A percentile compares a stretch with the other conserved stretches of the same genome.
Conservation (phyloP, 441 rosid species). For the Gossypium gossypioides region DNA sequence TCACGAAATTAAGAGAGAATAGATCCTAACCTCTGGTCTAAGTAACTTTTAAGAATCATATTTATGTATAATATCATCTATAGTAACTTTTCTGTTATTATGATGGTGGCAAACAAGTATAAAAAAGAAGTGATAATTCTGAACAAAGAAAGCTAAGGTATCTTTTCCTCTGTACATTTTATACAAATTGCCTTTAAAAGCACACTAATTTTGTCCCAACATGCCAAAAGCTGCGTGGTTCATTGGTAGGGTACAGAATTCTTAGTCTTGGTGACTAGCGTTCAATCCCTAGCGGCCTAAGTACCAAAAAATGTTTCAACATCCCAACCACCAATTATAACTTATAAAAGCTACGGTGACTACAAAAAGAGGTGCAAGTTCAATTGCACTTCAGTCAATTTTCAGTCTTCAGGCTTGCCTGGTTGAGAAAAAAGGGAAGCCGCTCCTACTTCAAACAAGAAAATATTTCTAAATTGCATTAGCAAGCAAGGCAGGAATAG, state of each 20-base stretch:
- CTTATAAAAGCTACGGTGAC: not conserved
- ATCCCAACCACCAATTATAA: not conserved
- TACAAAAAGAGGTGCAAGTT: not conserved
- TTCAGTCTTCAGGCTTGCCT: not conserved
- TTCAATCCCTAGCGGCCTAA: not conserved
- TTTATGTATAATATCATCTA: not conserved
- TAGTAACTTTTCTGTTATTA: not conserved
- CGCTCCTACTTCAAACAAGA: slow-evolving; percentile 4
- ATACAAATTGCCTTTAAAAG: not conserved
- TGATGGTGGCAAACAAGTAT: not conserved
- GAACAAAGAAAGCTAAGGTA: not conserved
- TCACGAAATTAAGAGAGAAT: not conserved
- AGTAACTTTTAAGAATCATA: not conserved
- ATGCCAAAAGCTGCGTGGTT: not conserved
- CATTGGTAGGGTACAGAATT: not conserved
- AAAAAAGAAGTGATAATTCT: not conserved
- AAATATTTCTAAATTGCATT: not conserved
- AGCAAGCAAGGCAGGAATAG: not conserved
- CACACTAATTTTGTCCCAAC: not conserved
- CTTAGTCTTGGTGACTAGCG: not conserved
- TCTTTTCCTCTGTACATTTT: not conserved
- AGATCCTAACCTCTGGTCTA: not conserved
- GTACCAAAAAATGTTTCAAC: not conserved
- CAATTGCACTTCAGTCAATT: not conserved
- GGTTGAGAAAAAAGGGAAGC: not conserved